These are phyloP conservation scores for Kwoniella dendrophila DNA, from an alignment of 768 basidiomycete genomes.

Conservation along the genomic window DNA sequence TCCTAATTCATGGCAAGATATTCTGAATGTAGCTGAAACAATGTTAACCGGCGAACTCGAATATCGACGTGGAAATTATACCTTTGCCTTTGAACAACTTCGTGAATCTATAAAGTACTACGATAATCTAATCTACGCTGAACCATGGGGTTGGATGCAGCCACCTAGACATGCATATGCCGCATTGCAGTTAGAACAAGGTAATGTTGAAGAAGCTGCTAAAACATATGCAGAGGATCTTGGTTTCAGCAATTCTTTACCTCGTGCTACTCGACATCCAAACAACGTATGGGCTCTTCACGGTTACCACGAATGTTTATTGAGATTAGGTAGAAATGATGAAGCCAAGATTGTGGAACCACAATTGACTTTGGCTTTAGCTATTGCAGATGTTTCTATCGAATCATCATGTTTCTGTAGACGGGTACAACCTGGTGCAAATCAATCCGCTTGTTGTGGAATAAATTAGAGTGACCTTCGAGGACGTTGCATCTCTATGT, in stretches of 20 bases:
- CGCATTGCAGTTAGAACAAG: slow-evolving; percentile 41
- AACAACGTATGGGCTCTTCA: slow-evolving; percentile 48
- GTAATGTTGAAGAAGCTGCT: slow-evolving; percentile 31
- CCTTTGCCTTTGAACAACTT: slow-evolving; percentile 37
- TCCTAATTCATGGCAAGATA: slow-evolving; percentile 32
- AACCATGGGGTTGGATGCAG: slow-evolving; percentile 48
- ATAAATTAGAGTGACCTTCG: too few relatives aligned
- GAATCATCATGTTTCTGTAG: slow-evolving; percentile 37
- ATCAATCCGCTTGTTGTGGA: too few relatives aligned
- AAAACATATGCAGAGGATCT: slow-evolving; percentile 38
- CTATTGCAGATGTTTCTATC: slow-evolving; percentile 36
- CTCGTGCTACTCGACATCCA: slow-evolving; percentile 38
- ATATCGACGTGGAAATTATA: slow-evolving; percentile 38
- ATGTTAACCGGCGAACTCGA: slow-evolving; percentile 45
- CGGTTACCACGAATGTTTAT: slow-evolving; percentile 47
- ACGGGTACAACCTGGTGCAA: background rate
- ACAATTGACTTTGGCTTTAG: slow-evolving; percentile 30
- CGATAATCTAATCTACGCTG: slow-evolving; percentile 38
- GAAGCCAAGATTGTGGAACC: slow-evolving; percentile 31
- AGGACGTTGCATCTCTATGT: too few relatives aligned
- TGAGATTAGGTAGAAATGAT: slow-evolving; percentile 24
- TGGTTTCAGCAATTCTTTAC: slow-evolving; percentile 31
- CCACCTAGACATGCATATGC: slow-evolving; percentile 46
- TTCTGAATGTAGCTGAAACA: slow-evolving; percentile 32
- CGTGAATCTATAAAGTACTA: slow-evolving; percentile 31